Percentiles rank a stretch among this genome's conserved stretches.
Evolutionary conservation across 805 yeast species (phyloP).

Genomic region (Candida ficus): DNA sequence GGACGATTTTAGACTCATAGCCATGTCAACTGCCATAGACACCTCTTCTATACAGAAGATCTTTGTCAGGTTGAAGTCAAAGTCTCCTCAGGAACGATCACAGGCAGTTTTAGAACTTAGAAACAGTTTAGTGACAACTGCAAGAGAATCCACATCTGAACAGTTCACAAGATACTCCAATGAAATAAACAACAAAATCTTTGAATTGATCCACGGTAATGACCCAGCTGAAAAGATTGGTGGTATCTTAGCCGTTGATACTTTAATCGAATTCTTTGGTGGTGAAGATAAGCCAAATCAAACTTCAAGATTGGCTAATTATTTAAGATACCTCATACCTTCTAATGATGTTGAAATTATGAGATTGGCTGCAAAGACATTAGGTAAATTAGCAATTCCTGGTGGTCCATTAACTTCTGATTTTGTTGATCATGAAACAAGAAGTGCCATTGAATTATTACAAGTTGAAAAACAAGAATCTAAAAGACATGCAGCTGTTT

Average conservation of each 20-base stretch:
- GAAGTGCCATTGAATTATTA: slow-evolving; percentile 85
- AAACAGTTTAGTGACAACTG: slow-evolving; percentile 61
- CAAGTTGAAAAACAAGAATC: slow-evolving; percentile 82
- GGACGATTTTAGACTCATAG: background rate
- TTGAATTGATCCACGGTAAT: slow-evolving; percentile 74
- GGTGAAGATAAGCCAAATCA: slow-evolving; percentile 85
- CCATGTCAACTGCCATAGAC: slow-evolving; percentile 10
- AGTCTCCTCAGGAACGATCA: slow-evolving; percentile 29
- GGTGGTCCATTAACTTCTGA: slow-evolving; percentile 89
- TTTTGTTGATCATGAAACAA: slow-evolving; percentile 88
- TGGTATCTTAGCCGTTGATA: slow-evolving; percentile 86
- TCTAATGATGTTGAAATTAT: slow-evolving; percentile 80
- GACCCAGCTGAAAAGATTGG: slow-evolving; percentile 75
- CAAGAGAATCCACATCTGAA: slow-evolving; percentile 78
- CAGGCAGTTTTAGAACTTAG: slow-evolving; percentile 67
- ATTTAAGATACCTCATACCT: slow-evolving; percentile 72
- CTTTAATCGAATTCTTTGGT: slow-evolving; percentile 78
- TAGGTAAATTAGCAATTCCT: slow-evolving; percentile 85
- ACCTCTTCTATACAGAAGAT: slow-evolving; percentile 30
- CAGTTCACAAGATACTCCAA: slow-evolving; percentile 77
- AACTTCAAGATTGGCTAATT: slow-evolving; percentile 88
- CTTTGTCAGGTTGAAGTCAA: slow-evolving; percentile 33
- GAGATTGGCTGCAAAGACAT: slow-evolving; percentile 78
- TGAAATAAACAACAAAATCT: slow-evolving; percentile 80
- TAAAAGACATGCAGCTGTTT: slow-evolving; percentile 85